Evolutionary conservation across 148 eudicot species (phyloP).

Genomic region (Salicornia ramosissima): DNA sequence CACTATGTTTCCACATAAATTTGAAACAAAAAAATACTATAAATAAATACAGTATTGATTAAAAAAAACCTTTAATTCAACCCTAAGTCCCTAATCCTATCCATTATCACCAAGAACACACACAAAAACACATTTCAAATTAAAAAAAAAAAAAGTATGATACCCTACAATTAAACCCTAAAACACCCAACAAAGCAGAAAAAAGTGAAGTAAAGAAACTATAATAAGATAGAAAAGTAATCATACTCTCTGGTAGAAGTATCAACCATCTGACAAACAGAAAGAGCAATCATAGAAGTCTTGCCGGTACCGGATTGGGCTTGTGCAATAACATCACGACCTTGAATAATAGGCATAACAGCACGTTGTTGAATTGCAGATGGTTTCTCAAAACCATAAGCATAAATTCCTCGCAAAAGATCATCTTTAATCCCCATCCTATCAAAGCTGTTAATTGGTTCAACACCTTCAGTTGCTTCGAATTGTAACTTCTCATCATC

Average conservation of each 20-base stretch:
- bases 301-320: slow-evolving; percentile 97
- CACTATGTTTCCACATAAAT: too few species aligned
- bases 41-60: too few species aligned
- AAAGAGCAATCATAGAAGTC: slow-evolving; percentile 85
- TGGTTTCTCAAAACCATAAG: slow-evolving; percentile 83
- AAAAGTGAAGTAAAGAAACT: background rate
- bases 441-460: slow-evolving; percentile 65
- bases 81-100: too few species aligned
- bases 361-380: slow-evolving; percentile 96
- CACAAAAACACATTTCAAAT: too few species aligned
- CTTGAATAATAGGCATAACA: slow-evolving; percentile 66
- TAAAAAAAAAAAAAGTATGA: too few species aligned
- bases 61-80: too few species aligned
- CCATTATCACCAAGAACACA: too few species aligned
- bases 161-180: too few species aligned
- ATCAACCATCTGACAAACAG: slow-evolving; percentile 85
- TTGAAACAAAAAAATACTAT: too few species aligned
- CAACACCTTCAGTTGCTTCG: slow-evolving; percentile 67
- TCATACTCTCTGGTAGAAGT: slow-evolving; percentile 69
- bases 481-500: slow-evolving; percentile 71
- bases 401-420: slow-evolving; percentile 63
- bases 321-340: slow-evolving; percentile 94
- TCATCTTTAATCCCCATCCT: slow-evolving; percentile 83
- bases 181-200: too few species aligned
- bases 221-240: background rate